phyloP scores from a whole-genome alignment of 257 asterid genomes.

The Capsicum chinense region DNA sequence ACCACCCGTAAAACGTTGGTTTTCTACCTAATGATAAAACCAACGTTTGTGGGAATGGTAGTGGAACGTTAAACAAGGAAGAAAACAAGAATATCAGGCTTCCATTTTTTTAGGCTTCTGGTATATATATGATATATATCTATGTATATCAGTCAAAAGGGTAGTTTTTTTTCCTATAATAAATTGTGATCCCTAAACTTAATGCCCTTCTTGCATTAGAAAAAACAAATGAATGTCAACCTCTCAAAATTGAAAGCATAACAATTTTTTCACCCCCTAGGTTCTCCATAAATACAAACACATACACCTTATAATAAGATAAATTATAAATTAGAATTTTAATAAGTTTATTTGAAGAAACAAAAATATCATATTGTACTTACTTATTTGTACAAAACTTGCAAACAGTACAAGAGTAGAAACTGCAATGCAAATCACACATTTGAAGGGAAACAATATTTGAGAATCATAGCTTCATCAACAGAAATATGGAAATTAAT shows the following conservation, averaged over 20 bases:
- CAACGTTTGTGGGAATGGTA: background rate
- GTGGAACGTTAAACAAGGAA: slow-evolving; percentile 11
- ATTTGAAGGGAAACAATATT: background rate
- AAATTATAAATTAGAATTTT: background rate
- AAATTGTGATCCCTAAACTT: slow-evolving; percentile 23
- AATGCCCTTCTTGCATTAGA: slow-evolving; percentile 6
- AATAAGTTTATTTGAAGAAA: background rate
- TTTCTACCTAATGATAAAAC: slow-evolving; percentile 19
- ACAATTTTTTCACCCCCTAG: background rate
- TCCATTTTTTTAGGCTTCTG: slow-evolving; percentile 26
- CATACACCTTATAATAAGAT: background rate
- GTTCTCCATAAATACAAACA: background rate
- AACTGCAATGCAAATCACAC: too few species aligned
- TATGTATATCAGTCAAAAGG: background rate
- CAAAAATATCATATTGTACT: background rate
- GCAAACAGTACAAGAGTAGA: too few species aligned
- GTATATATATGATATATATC: background rate
- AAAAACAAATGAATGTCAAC: slow-evolving; percentile 4
- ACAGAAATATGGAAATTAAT: background rate
- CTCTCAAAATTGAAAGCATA: slow-evolving; percentile 10
- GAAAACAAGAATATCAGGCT: slow-evolving; percentile 34
- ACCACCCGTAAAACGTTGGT: slow-evolving; percentile 4
- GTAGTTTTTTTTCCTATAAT: background rate
- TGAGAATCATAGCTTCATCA: background rate
- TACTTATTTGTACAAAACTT: too few species aligned